Base-by-base conservation (phyloP, 164 flowering plant species). In the Umbilicus rupestris region DNA sequence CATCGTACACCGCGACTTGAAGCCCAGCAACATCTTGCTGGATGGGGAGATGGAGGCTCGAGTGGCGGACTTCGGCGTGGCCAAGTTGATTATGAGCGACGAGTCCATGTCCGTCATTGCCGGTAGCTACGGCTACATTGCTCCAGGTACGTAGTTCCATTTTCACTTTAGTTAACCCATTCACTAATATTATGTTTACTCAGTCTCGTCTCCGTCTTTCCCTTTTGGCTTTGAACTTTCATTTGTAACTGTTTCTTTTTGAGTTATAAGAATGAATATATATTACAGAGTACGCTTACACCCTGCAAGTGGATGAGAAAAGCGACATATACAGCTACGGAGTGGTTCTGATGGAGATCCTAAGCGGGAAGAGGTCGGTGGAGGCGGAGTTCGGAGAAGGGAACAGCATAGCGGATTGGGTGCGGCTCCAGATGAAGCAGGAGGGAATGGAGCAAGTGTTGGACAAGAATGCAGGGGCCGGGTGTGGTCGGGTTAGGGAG, bases 81-180 rank as follows among this genome's bases (percentile, higher is more conserved):
- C 97, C 0, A 94, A 91, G 82, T 65, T 93, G 68, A 84, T 89
- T 57, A 82, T 84, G 73, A 69, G 80, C 67, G 84, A 86, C 47
- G 93, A 88, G 73, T 83, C 99, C 63, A 88, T 94, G 96, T 94
- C 99, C 0, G 95, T 89, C 33, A 86, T 94, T 44, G 99, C 99
- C 22, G 99, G 99, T 5, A 91, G 97, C 28, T 91, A 90, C 62
- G 99, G 99, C 72, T 94, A 94, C 84, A 94, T 94, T 68, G 99
- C 99, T 1, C 99, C 99, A 28, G 99, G 99, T 94, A 71, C n/a
- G n/a, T n/a, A n/a, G n/a, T n/a, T n/a, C n/a, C n/a, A n/a, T n/a
- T n/a, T n/a, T n/a, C n/a, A n/a, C n/a, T n/a, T n/a, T n/a, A n/a
- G n/a, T n/a, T n/a, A n/a, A n/a, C n/a, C n/a, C n/a, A n/a, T n/a